Evolutionary conservation across 768 basidiomycete species (phyloP), one percentile per base, ranked within the genome.

Genomic region (Trichaptum fuscoviolaceum): DNA sequence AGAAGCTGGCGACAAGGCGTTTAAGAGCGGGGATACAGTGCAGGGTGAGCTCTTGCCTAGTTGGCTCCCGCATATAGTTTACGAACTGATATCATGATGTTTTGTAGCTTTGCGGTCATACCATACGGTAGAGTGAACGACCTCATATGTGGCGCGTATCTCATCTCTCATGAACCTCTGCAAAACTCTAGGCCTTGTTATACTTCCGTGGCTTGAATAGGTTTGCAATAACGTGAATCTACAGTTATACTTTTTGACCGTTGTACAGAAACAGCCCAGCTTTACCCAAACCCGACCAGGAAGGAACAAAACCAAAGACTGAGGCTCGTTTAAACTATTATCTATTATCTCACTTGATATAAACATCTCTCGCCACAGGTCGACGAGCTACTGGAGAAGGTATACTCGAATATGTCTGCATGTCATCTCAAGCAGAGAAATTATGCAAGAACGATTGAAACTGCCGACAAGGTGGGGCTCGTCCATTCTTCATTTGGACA

Each of bases 321-420:
- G 42, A 52, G 42, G 42, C 30, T 2, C 30, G 30, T 30, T 30
- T 30, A 3, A 30, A 30, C 8, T 30, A 2, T 8, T 30, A 8
- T 30, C 30, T 2, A 30, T 30, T 30, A 3, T 8, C 8, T 30
- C 8, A 30, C 30, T 3, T 8, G 8, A 30, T 3, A 3, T 30
- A 30, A 30, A 3, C 30, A 30, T 30, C 42, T 52, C 2, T 52
- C 6, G n/a, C 62, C 34, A 64, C 36, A 94, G 92, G 82, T 87
- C 23, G 93, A 94, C 73, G 79, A 87, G 10, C 81, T 93, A 52
- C 75, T 92, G 23, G 91, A 91, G 76, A 94, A 90, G 78, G 86
- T 93, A 60, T 91, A 94, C 69, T 85, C 90, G 3, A 95, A 95
- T 66, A 90, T 92, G 89, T 85, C 88, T 2, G 91, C 91, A 6